Base-by-base conservation (phyloP, 192 early-diverging fungal genomes). In the Coemansia sp. region DNA sequence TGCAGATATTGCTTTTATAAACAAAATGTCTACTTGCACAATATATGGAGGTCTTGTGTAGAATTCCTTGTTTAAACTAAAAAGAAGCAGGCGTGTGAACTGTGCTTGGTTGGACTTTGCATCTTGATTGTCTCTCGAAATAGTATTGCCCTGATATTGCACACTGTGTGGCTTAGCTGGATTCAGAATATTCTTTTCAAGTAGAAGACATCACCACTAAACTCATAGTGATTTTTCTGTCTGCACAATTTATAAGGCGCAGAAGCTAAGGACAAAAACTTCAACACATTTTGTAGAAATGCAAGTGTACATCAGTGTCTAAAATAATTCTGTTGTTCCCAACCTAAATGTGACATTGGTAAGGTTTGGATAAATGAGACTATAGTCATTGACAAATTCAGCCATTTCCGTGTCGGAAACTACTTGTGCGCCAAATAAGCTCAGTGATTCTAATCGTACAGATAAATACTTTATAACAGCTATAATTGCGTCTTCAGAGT, bases 401-500 rank as follows among this genome's bases (percentile, higher is more conserved):
- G 25, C 2, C 46, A 66, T 10, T 5, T 55, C 64, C 10, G 30
- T 46, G 10, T 66, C 64, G 29, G 57, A 55, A 11, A 54, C 19
- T 22, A 46, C 46, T 54, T 56, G 57, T 19, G 55, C 64, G n/a
- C 64, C 54, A 57, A 66, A 36, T 29, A 66, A 25, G 10, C 10
- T 55, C 33, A 66, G 55, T 6, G 36, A 50, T 19, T 54, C 17
- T 20, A 66, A 20, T 6, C 54, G 22, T 27, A 66, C 36, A n/a
- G 64, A 22, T 27, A 66, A 5, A 30, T 67, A 67, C 22, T 58
- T 67, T 5, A 67, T 67, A 22, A 32, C 30, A 0, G 65, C 42
- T 17, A 25, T 20, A 19, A 51, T n/a, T 19, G 24, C 9, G 10
- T 59, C 42, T 6, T 67, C 46, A 1, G 65, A 33, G 23, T 33